Evolutionary conservation across 116 monocot species (phyloP), one percentile per base, ranked within the genome.

Genomic region (Thalassia testudinum): DNA sequence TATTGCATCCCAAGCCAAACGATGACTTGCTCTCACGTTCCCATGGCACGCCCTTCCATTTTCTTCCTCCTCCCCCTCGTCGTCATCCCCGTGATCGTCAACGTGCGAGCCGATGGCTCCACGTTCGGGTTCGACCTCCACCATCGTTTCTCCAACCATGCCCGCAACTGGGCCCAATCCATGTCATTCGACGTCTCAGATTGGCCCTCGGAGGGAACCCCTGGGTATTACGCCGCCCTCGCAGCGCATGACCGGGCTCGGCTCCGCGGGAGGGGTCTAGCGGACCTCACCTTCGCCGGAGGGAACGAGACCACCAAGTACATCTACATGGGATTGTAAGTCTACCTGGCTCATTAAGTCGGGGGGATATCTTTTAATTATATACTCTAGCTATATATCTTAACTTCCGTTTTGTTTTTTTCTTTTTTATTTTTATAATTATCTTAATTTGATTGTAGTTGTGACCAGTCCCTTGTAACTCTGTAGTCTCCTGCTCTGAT

Each of bases 121-220:
- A 50, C 52, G 1, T 56, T 82, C 24, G 47, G 61, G 3, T 57
- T 91, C 7, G 75, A 82, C 20, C 37, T 91, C 29, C 86, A 91
- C 77, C 91, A 91, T 66, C 67, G 91, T 1, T 91, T 86, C 82
- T 91, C 91, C 44, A 73, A 79, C 24, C 53, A 45, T 15, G 73
- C 86, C 13, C 62, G 70, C 25, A 60, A 71, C 43, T 90, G 84
- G 85, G 64, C 69, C n/a, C 62, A 75, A 53, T 72, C 77, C 53
- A 52, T 29, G 42, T 54, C 24, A 48, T 61, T 62, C 50, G 27
- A 26, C 58, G 63, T 21, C 70, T 57, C 38, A 6, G 42, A 43
- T 13, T 16, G 11, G 21, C 81, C 72, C 74, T 82, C 78, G 27
- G 69, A 76, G 66, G 71, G 70, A 6, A 73, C 65, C 21, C 61